Conservation (phyloP, 2,329 filamentous ascomycete genomes). For the Pseudogymnoascus sp. region DNA sequence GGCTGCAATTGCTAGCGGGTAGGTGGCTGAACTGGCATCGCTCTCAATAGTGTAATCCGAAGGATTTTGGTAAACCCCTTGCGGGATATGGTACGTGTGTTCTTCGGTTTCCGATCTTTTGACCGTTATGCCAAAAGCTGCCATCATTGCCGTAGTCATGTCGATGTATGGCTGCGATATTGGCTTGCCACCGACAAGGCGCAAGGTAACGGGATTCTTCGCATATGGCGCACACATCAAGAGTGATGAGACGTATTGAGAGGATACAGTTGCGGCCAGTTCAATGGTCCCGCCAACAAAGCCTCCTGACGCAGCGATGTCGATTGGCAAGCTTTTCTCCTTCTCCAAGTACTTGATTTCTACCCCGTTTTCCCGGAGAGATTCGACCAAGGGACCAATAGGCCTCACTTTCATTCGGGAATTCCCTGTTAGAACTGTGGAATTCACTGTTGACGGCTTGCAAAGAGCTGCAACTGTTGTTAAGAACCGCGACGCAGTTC, state of each 20-base stretch:
- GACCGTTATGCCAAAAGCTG: constrained; percentile 76
- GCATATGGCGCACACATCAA: constrained; percentile 96
- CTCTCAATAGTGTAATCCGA: constrained; percentile 85
- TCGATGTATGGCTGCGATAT: constrained; percentile 97
- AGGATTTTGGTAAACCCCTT: constrained; percentile 75
- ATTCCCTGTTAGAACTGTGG: constrained; percentile 84
- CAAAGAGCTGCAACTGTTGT: constrained; percentile 87
- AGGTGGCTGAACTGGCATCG: constrained; percentile 95
- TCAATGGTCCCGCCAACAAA: constrained; percentile 83
- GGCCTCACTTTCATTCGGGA: constrained; percentile 92
- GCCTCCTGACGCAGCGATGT: constrained; percentile 72
- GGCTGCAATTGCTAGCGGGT: constrained; percentile 86
- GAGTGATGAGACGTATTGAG: constrained; percentile 97
- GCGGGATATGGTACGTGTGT: constrained; percentile 90
- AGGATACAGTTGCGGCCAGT: constrained; percentile 89
- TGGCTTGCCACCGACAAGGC: constrained; percentile 88
- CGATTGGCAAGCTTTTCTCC: constrained; percentile 73
- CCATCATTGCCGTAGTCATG: constrained; percentile 99
- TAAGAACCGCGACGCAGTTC: constrained; percentile 89
- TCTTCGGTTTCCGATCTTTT: constrained; percentile 66
- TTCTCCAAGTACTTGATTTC: constrained; percentile 77
- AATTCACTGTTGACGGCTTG: constrained; percentile 51
- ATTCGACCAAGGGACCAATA: constrained; percentile 87
- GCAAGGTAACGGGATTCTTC: constrained; percentile 83
- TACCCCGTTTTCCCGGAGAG: constrained; percentile 79